phyloP scores from a whole-genome alignment of 176 grass and related monocot species.

The Oryza meyeriana region DNA sequence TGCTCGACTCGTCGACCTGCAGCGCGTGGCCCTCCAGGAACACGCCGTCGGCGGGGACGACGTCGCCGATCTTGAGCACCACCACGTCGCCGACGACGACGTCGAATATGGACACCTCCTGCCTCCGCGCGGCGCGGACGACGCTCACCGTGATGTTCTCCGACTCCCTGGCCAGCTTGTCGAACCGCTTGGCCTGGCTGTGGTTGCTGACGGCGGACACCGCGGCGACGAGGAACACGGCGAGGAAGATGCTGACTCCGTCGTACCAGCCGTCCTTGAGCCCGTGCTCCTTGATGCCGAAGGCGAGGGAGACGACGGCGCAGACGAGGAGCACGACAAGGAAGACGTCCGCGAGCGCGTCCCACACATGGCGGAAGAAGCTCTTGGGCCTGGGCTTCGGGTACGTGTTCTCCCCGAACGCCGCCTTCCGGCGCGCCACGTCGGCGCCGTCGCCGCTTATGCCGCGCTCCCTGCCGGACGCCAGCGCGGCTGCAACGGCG shows the following conservation, averaged over 20 bases:
- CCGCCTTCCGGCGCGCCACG: slow-evolving; percentile 31
- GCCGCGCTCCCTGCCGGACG: slow-evolving; percentile 35
- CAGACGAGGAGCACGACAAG: slow-evolving; percentile 57
- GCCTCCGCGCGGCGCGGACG: slow-evolving; percentile 34
- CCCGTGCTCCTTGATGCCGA: slow-evolving; percentile 71
- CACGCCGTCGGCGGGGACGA: slow-evolving; percentile 60
- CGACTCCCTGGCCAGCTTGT: slow-evolving; percentile 36
- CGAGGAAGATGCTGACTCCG: slow-evolving; percentile 71
- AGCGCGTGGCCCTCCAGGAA: slow-evolving; percentile 50
- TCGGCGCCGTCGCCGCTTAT: slow-evolving; percentile 31
- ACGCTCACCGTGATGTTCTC: slow-evolving; percentile 46
- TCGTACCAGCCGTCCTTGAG: slow-evolving; percentile 74
- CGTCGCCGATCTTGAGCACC: slow-evolving; percentile 63
- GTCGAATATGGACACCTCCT: slow-evolving; percentile 54
- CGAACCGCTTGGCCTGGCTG: slow-evolving; percentile 52
- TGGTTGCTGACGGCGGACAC: slow-evolving; percentile 71
- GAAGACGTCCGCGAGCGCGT: slow-evolving; percentile 61
- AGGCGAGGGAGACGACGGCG: slow-evolving; percentile 58
- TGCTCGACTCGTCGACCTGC: slow-evolving; percentile 88
- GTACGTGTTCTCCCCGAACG: slow-evolving; percentile 60
- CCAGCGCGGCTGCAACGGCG: slow-evolving; percentile 22
- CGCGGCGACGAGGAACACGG: slow-evolving; percentile 52
- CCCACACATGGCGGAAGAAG: slow-evolving; percentile 51
- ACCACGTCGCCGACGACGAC: slow-evolving; percentile 68
- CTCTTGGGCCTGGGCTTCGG: slow-evolving; percentile 55